Base-by-base conservation (phyloP, 768 basidiomycete species). In the Mycena galericulata region DNA sequence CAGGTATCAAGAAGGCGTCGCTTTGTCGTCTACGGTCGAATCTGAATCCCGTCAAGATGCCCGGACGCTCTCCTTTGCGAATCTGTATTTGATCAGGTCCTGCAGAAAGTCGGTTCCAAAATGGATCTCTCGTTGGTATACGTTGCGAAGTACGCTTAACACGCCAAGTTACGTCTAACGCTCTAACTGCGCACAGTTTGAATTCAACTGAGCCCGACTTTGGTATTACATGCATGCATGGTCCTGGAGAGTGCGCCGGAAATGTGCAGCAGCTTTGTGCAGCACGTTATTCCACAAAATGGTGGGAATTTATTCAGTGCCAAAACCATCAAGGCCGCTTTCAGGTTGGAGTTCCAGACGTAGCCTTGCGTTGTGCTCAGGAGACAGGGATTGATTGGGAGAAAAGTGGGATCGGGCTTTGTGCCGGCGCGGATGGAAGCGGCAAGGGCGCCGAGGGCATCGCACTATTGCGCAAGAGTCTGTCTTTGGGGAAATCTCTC, bases 201-300 rank as follows among this genome's bases (percentile, higher is more conserved):
- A 88, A 95, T 75, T 65, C 83, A n/a, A 85, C 87, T 8, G 90
- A 92, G 29, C 80, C 87, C n/a, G 82, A 83, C 53, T 94, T 91
- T 75, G 95, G 95, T n/a, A 88, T 92, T 32, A 86, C 81, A 36
- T 98, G 96, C 80, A 85, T 86, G 83, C 96, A 97, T 75, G 96
- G 95, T 20, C 80, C 81, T 6, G 78, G 85, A 58, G 96, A 98
- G 79, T 98, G 96, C 74, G 88, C 88, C 17, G 96, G 94, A 46
- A 96, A 97, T 80, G 88, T 95, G 20, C 93, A 98, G 66, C 90
- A 98, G 76, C 84, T 98, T 29, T 98, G 97, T 77, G 92, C 86
- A 32, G 83, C 86, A 61, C 88, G 89, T 75, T 84, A 93, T 26
- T 79, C 81, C 43, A 70, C 78, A n/a, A 81, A 80, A 24, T 95